A percentile compares a stretch with the other conserved stretches of the same genome.
Conservation (phyloP, 257 asterid species). For the Solanum chilense region DNA sequence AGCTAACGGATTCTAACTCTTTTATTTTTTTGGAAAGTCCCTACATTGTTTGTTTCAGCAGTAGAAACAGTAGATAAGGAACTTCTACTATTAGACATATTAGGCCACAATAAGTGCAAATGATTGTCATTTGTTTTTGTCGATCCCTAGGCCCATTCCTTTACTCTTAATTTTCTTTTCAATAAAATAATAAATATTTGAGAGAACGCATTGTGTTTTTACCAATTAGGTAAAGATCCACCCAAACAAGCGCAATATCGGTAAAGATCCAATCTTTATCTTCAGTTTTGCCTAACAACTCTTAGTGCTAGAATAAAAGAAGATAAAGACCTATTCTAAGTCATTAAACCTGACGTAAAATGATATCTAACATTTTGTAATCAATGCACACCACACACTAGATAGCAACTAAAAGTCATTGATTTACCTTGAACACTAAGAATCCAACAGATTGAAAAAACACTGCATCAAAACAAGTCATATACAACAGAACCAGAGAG, state of each 20-base stretch:
- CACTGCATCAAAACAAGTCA: neutral
- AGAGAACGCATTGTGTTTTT: neutral
- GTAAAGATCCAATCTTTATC: slow-evolving; percentile 22
- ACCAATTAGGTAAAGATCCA: neutral
- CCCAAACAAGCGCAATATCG: neutral
- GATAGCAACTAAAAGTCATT: slow-evolving; percentile 6
- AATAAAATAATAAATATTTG: neutral
- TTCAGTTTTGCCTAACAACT: neutral
- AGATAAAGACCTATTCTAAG: neutral
- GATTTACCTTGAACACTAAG: slow-evolving; percentile 5
- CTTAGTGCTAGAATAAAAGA: neutral
- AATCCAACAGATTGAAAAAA: neutral
- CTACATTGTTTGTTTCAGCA: too few species aligned
- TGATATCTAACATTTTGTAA: slow-evolving; percentile 12
- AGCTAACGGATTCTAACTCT: too few species aligned
- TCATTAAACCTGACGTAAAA: neutral
- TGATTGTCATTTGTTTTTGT: too few species aligned
- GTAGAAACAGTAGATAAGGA: too few species aligned
- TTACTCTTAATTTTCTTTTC: neutral
- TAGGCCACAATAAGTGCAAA: too few species aligned
- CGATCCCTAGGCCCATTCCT: neutral
- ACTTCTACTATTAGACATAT: too few species aligned
- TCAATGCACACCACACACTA: slow-evolving; percentile 1
- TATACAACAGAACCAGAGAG: neutral
- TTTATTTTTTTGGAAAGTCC: too few species aligned